A percentile compares a stretch with the other conserved stretches of the same genome.
Evolutionary conservation across 2,329 filamentous ascomycete species (phyloP).

Genomic region (Exophiala aquamarina): DNA sequence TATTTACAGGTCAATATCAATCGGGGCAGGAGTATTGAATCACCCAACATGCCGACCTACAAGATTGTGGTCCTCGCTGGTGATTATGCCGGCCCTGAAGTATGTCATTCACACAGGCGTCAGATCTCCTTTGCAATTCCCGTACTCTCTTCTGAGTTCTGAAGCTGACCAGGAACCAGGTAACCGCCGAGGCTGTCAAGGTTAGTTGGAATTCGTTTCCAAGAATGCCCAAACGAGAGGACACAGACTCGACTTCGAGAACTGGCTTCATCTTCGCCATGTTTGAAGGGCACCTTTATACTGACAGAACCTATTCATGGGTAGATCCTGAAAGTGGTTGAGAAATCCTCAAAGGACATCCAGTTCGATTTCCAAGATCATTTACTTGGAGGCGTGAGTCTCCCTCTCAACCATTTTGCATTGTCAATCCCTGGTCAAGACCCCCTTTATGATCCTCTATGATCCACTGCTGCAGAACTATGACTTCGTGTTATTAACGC

Average conservation of each 20-base stretch:
- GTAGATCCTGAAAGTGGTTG: constrained; percentile 76
- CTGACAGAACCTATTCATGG: constrained; percentile 8
- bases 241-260: too few relatives aligned
- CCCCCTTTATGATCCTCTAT: too few relatives aligned
- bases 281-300: neutral
- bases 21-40: too few relatives aligned
- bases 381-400: constrained; percentile 83
- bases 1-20: too few relatives aligned
- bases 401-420: neutral
- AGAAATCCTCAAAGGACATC: constrained; percentile 66
- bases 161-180: constrained; percentile 47
- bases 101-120: constrained; percentile 46
- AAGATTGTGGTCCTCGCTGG: constrained; percentile 80
- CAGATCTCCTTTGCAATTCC: neutral
- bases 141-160: neutral
- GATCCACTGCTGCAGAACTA: too few relatives aligned
- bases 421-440: neutral
- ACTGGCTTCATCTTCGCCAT: too few relatives aligned
- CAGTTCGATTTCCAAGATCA: constrained; percentile 91
- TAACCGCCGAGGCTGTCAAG: constrained; percentile 82
- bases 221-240: too few relatives aligned
- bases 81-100: constrained; percentile 85
- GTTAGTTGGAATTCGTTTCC: constrained; percentile 44
- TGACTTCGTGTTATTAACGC: neutral
- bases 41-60: constrained; percentile 62